Percentiles rank a stretch among this genome's conserved stretches.
Conservation (phyloP, 1,284 basidiomycete genomes). For the Exobasidium cylindrosporum region DNA sequence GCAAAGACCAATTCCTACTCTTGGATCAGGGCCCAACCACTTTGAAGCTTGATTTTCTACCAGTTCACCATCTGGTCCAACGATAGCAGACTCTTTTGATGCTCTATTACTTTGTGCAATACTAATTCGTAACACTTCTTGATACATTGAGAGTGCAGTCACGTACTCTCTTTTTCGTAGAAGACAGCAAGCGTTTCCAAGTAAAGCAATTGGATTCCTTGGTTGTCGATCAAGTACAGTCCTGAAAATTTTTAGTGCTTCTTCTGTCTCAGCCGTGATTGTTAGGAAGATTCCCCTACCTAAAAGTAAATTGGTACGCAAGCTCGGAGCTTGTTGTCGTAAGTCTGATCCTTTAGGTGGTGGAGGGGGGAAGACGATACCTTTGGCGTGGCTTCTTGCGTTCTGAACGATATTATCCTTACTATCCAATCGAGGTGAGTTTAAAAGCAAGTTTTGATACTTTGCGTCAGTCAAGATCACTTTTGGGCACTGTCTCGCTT, state of each 20-base stretch:
- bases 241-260: conserved; percentile 2
- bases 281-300: conserved; percentile 82
- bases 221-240: conserved; percentile 26
- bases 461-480: conserved; percentile 6
- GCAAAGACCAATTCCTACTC: conserved; percentile 51
- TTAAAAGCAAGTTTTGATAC: conserved; percentile 2
- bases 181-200: conserved; percentile 48
- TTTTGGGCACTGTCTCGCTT: conserved; percentile 6
- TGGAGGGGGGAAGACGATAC: conserved; percentile 2
- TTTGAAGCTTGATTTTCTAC: conserved; percentile 2
- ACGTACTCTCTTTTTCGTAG: conserved; percentile 42
- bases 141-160: conserved; percentile 45
- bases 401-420: neutral
- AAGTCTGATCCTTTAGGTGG: neutral
- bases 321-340: neutral
- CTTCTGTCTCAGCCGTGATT: conserved; percentile 4
- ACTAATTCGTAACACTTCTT: conserved; percentile 40
- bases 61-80: conserved; percentile 20
- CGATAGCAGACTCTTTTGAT: conserved; percentile 23
- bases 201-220: conserved; percentile 39
- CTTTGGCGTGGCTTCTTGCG: neutral
- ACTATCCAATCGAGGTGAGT: neutral
- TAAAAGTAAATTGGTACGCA: conserved; percentile 57
- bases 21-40: conserved; percentile 47
- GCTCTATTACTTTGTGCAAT: conserved; percentile 19